Conservation (phyloP, 2,329 filamentous ascomycete genomes). For the Botrytis paeoniae region DNA sequence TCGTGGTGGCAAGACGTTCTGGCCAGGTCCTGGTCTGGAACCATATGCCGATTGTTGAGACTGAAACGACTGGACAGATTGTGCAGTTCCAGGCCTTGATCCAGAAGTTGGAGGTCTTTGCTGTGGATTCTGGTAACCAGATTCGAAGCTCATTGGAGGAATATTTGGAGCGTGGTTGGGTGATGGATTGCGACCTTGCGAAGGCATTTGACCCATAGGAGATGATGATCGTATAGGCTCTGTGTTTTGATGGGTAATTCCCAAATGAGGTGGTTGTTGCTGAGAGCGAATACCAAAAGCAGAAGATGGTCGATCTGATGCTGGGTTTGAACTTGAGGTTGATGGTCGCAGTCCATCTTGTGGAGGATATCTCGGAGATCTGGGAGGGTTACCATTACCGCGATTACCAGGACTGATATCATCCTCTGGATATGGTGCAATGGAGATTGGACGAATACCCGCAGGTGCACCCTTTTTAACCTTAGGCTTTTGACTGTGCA, state of each 20-base stretch:
- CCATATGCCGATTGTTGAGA: slow-evolving; percentile 11
- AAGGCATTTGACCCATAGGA: slow-evolving; percentile 48
- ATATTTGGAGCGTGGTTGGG: slow-evolving; percentile 10
- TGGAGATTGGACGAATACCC: slow-evolving; percentile 33
- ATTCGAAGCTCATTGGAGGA: slow-evolving; percentile 18
- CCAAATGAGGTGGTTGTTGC: slow-evolving; percentile 19
- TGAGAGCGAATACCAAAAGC: slow-evolving; percentile 51
- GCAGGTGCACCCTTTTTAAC: slow-evolving; percentile 20
- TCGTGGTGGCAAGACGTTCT: slow-evolving; percentile 28
- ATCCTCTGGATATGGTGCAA: slow-evolving; percentile 69
- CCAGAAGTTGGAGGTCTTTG: slow-evolving; percentile 19
- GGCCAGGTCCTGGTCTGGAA: slow-evolving; percentile 14
- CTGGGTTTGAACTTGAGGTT: slow-evolving; percentile 44
- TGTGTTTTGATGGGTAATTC: slow-evolving; percentile 21
- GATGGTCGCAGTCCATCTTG: slow-evolving; percentile 32
- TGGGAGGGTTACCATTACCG: neutral
- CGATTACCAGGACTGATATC: slow-evolving; percentile 43
- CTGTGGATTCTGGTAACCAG: slow-evolving; percentile 17
- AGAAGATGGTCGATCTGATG: slow-evolving; percentile 41
- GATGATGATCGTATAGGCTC: slow-evolving; percentile 43
- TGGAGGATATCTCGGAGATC: slow-evolving; percentile 41
- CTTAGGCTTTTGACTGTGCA: slow-evolving; percentile 15
- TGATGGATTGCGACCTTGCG: slow-evolving; percentile 34
- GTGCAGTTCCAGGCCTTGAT: slow-evolving; percentile 14
- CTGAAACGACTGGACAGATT: slow-evolving; percentile 5